These are phyloP conservation scores for Excoecaria agallocha DNA, from an alignment of 345 rosid species.

Conservation along the genomic window DNA sequence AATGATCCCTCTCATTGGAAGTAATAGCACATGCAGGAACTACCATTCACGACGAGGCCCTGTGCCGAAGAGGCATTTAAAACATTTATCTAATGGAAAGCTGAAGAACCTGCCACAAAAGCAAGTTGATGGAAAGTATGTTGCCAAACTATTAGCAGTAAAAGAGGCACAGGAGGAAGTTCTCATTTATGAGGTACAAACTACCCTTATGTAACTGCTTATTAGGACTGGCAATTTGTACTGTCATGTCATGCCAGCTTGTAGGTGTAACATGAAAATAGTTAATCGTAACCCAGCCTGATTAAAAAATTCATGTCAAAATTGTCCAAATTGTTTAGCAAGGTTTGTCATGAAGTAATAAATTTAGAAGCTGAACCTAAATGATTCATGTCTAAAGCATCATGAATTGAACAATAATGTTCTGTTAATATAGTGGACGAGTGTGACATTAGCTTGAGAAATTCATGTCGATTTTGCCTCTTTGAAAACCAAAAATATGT, in stretches of 20 bases:
- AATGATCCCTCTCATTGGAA: slow-evolving; percentile 50
- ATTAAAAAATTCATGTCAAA: not conserved
- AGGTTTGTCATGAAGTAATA: too few relatives aligned
- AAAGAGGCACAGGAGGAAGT: slow-evolving; percentile 78
- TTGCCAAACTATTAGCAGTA: slow-evolving; percentile 51
- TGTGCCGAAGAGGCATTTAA: slow-evolving; percentile 54
- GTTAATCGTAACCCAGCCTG: not conserved
- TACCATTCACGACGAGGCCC: slow-evolving; percentile 41
- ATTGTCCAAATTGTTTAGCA: too few relatives aligned
- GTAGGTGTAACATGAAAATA: not conserved
- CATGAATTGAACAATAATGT: not conserved
- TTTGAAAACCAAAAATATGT: not conserved
- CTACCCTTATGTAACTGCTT: not conserved
- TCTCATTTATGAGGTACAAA: slow-evolving; percentile 59
- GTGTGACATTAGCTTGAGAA: not conserved
- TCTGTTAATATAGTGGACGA: not conserved
- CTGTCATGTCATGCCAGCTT: not conserved
- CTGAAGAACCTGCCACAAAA: slow-evolving; percentile 44
- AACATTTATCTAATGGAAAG: slow-evolving; percentile 48
- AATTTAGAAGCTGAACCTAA: not conserved
- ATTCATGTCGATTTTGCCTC: not conserved
- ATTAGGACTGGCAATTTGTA: not conserved
- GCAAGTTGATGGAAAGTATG: slow-evolving; percentile 55
- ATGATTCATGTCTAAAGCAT: not conserved
- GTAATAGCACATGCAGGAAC: slow-evolving; percentile 46